phyloP scores from a whole-genome alignment of 495 filamentous ascomycete species.

The Cairneyella variabilis region DNA sequence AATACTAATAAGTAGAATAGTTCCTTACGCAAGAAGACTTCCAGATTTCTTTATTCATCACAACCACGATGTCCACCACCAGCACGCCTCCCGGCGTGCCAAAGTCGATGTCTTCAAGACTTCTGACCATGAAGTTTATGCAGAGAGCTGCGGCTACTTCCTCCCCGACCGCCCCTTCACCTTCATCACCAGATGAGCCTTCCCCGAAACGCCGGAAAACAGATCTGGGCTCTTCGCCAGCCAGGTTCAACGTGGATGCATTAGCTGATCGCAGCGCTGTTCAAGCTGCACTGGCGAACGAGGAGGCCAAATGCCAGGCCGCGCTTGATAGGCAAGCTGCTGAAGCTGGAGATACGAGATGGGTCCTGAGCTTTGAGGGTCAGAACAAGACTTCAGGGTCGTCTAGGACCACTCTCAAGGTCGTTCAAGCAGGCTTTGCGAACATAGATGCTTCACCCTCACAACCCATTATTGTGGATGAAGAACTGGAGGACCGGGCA shows the following conservation, averaged over 20 bases:
- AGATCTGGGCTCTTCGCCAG: conserved; percentile 21
- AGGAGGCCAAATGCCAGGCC: conserved; percentile 69
- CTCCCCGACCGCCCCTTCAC: conserved; percentile 38
- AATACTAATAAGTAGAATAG: conserved; percentile 1
- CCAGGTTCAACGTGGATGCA: conserved; percentile 28
- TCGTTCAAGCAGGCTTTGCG: conserved; percentile 41
- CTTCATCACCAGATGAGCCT: conserved; percentile 35
- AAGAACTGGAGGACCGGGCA: conserved; percentile 19
- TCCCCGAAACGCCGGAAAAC: conserved; percentile 54
- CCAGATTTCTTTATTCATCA: neutral
- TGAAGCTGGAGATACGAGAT: conserved; percentile 79
- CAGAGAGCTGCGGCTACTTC: conserved; percentile 72
- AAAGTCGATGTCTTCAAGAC: conserved; percentile 79
- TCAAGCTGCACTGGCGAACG: conserved; percentile 64
- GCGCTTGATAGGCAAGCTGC: conserved; percentile 68
- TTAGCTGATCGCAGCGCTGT: conserved; percentile 47
- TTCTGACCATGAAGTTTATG: conserved; percentile 99
- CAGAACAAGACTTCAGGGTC: conserved; percentile 4
- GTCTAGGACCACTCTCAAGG: conserved; percentile 16
- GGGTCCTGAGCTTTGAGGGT: conserved; percentile 64
- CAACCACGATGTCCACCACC: conserved; percentile 17
- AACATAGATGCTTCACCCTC: conserved; percentile 32
- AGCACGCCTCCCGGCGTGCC: conserved; percentile 31
- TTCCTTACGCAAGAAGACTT: neutral
- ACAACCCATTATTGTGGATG: conserved; percentile 7